These are phyloP conservation scores for Ophiocordyceps camponoti-leonardi DNA, from an alignment of 2,329 filamentous ascomycete species.

Conservation along the genomic window DNA sequence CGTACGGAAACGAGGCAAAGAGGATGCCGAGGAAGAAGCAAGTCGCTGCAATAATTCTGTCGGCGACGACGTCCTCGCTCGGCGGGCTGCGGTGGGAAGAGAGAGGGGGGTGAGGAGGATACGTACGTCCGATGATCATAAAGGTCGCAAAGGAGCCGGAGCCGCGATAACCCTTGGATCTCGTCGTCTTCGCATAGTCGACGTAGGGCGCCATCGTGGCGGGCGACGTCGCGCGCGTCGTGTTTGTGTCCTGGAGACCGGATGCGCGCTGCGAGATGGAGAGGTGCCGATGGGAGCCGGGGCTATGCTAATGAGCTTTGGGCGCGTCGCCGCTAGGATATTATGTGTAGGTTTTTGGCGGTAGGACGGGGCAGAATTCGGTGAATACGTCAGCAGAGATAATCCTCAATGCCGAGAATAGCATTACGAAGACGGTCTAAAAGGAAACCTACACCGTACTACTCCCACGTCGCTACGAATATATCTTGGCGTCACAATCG, in stretches of 20 bases:
- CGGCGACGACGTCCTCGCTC: not conserved
- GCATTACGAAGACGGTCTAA: no score
- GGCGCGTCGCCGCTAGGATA: no score
- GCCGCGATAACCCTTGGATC: slow-evolving; percentile 39
- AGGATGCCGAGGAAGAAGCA: slow-evolving; percentile 98
- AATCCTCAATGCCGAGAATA: no score
- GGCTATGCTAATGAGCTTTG: not conserved
- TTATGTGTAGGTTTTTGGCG: no score
- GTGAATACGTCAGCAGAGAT: no score
- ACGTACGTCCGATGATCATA: slow-evolving; percentile 87
- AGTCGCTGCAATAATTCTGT: slow-evolving; percentile 36
- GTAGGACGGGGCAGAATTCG: no score
- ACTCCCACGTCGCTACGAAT: no score
- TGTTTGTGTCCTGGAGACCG: not conserved
- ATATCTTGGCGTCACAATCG: no score
- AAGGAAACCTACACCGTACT: no score
- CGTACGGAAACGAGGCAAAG: slow-evolving; percentile 92
- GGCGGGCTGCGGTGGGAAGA: slow-evolving; percentile 3
- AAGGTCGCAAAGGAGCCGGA: slow-evolving; percentile 80
- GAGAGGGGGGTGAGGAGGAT: not conserved
- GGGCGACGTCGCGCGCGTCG: not conserved
- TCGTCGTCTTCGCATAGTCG: slow-evolving; percentile 39
- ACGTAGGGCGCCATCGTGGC: slow-evolving; percentile 20
- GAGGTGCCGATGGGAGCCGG: not conserved
- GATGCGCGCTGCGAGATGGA: not conserved